Base-by-base conservation (phyloP, 306 rosid genomes). In the Cicer yamashitae region DNA sequence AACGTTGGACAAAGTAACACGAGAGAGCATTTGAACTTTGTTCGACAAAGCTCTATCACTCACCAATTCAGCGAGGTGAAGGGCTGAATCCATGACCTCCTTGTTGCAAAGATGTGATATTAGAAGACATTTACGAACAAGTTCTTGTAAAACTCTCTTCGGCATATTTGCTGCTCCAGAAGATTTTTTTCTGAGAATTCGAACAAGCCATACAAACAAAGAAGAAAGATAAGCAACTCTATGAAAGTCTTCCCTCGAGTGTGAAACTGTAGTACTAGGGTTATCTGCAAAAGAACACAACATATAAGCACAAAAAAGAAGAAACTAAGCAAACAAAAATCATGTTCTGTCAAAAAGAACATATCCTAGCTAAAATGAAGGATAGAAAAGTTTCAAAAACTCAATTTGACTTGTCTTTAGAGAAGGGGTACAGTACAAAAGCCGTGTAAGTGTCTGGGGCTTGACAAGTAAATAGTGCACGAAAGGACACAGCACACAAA, bases 151-250 rank as follows among this genome's bases (percentile, higher is more conserved):
- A 78, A 85, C 61, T 9, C 74, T 74, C 71, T 84, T 89, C 0
- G 96, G 83, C 60, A 84, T 34, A 67, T 66, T 75, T 76, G 75
- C 64, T 51, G 82, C 81, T 12, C 75, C 78, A 8, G 84, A 79
- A 64, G 72, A 76, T n/a, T 71, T 61, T 78, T 77, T 78, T 46
- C 86, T 72, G 22, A 88, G 86, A 78, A 73, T 87, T 74, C 76
- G 77, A 65, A 86, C 87, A 54, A 92, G 87, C 99, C 98, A 92
- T 15, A 80, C 76, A 78, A 96, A 96, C 82, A 92, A 81, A 82
- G 86, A 85, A 74, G 92, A 84, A 44, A 92, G 91, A 61, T 73
- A 82, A 69, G 84, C 79, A 61, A 77, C 79, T 74, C 53, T 86
- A 68, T 41, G 25, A 69, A 77, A 64, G 76, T 54, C 83, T 68